Base-by-base conservation (phyloP, 371 early-diverging fungal genomes). In the Rhizopus delemar region DNA sequence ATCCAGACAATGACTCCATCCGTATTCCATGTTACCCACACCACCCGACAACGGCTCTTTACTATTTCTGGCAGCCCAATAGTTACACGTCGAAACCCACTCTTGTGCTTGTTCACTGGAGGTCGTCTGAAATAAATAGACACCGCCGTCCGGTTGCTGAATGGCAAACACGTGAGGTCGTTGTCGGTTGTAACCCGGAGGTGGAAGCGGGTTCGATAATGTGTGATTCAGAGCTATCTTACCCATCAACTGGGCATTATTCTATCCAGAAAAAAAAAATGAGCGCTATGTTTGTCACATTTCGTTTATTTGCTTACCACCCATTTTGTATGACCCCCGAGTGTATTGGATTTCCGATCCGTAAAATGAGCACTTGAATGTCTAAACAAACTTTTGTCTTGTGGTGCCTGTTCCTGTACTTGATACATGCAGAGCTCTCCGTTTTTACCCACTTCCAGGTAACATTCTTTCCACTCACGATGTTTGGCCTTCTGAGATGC, bases 51-150 rank as follows among this genome's bases (percentile, higher is more conserved):
- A 68, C 1, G 96, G 96, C 54, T 92, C 94, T 65, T 91, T 93
- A 57, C 90, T 90, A 56, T 88, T 88, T 9, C 94, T 74, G 3
- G 96, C 94, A 4, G 96, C 94, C 96, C 96, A 96, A 63, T 90
- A 93, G 70, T 96, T 96, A 65, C 95, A 90, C 5, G 88, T 85
- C 0, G 83, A 68, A 0, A 91, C 90, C 98, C 98, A 97, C 53
- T 86, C 90, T 13, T 79, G 77, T 13, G 92, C 81, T 57, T 85
- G 84, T 11, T 87, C 82, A n/a, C 81, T 79, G 5, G 84, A 84
- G 7, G 79, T 75, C 0, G 88, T 86, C 69, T 96, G 94, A 74
- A 95, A 94, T 13, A 96, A 74, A 54, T 90, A 92, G 4, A 91
- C 89, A 8, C 88, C 89, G 5, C 93, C 93, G 62, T 91, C 85